Base-by-base conservation (phyloP, 164 flowering plant species). In the Berberis thunbergii region DNA sequence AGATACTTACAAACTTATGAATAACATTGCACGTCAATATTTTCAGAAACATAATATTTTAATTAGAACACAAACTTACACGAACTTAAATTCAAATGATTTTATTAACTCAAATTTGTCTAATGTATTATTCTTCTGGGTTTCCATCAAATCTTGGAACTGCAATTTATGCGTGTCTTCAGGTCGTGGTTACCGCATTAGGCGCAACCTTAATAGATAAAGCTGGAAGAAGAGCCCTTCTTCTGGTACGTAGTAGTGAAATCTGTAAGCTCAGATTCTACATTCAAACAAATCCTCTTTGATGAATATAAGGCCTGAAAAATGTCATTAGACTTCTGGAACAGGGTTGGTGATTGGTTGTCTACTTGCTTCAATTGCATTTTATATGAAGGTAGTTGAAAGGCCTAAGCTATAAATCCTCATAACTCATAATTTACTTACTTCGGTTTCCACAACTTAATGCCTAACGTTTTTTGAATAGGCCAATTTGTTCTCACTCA, bases 191-290 rank as follows among this genome's bases (percentile, higher is more conserved):
- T 42, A 89, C 98, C 1, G 84, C 75, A 61, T 39, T 89, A n/a
- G 84, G 82, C 49, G 83, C 90, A 61, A 8, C 73, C 26, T 65
- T 93, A 53, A 70, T 88, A 42, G 98, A 93, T 68, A 85, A 50
- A 79, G 82, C 82, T 48, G 98, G 98, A 77, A 83, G 96, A 72
- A 89, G 84, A 72, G 94, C 94, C 4, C 87, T 88, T 65, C 54
- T 89, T 59, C 60, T 88, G 88, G 98, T 89, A 84, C 59, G 65
- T 48, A 5, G 45, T 57, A 40, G 57, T 60, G 8, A 45, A 10
- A 43, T 49, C 11, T 11, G 9, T 40, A 26, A n/a, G 46, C 58
- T 41, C 42, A 48, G 3, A 45, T 12, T 42, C 43, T 11, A 8
- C 11, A 38, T 40, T 7, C 41, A 48, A 8, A 26, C 3, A 13